phyloP scores from a whole-genome alignment of 805 yeast species.

The Suhomyces kilbournensis region DNA sequence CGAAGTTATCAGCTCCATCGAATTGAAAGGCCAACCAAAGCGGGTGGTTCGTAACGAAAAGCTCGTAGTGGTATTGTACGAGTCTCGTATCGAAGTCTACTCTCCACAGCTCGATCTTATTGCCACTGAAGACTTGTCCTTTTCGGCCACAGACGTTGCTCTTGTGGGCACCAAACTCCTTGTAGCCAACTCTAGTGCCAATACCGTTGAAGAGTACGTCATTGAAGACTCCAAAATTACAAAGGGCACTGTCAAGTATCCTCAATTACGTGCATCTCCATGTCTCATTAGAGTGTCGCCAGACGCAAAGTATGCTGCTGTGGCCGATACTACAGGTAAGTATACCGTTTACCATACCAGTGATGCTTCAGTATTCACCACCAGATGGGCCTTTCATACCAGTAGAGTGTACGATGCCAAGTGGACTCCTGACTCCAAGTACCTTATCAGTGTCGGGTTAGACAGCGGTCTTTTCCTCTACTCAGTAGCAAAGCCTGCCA shows the following conservation, averaged over 20 bases:
- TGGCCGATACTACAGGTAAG: slow-evolving; percentile 86
- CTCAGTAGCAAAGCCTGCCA: slow-evolving; percentile 74
- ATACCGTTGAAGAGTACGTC: slow-evolving; percentile 27
- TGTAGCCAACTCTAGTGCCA: slow-evolving; percentile 29
- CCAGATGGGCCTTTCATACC: slow-evolving; percentile 95
- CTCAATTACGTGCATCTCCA: slow-evolving; percentile 59
- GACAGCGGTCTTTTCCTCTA: slow-evolving; percentile 82
- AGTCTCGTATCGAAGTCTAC: slow-evolving; percentile 27
- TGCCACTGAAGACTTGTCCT: slow-evolving; percentile 17
- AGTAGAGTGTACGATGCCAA: slow-evolving; percentile 71
- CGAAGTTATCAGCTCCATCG: slow-evolving; percentile 9
- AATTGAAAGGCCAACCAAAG: slow-evolving; percentile 35
- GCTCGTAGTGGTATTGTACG: slow-evolving; percentile 28
- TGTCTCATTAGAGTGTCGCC: slow-evolving; percentile 69
- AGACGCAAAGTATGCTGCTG: slow-evolving; percentile 64
- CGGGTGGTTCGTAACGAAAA: slow-evolving; percentile 27
- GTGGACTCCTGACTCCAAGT: slow-evolving; percentile 77
- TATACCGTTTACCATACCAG: slow-evolving; percentile 64
- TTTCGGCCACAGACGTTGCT: slow-evolving; percentile 24
- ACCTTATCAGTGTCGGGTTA: slow-evolving; percentile 73
- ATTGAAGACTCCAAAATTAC: slow-evolving; percentile 18
- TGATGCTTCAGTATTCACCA: slow-evolving; percentile 60
- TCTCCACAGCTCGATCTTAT: slow-evolving; percentile 9
- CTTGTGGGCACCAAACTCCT: slow-evolving; percentile 22
- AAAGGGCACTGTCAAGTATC: slow-evolving; percentile 31